Evolutionary conservation across 2,329 filamentous ascomycete genomes (phyloP).

Genomic region (Cytospora paraplurivora): DNA sequence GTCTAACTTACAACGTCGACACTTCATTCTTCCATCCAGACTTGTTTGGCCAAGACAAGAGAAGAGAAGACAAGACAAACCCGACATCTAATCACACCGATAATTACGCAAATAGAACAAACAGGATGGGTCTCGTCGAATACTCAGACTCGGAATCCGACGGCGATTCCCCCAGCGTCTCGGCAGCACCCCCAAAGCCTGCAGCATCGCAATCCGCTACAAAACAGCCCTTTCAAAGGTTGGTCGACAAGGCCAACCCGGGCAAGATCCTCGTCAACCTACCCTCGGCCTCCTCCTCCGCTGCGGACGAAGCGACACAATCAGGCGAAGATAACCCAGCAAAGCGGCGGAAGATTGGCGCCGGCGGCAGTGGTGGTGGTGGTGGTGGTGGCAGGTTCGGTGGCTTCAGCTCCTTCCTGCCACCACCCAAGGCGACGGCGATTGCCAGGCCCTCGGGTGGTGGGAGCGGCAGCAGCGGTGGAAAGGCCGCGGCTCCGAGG

Average conservation of each 20-base stretch:
- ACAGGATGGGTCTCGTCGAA: slow-evolving; percentile 74
- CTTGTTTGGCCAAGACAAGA: background rate
- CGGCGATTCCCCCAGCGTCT: slow-evolving; percentile 41
- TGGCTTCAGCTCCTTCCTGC: slow-evolving; percentile 84
- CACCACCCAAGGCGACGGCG: slow-evolving; percentile 71
- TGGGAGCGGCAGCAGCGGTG: slow-evolving; percentile 31
- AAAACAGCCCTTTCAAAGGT: slow-evolving; percentile 72
- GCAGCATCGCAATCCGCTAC: slow-evolving; percentile 34
- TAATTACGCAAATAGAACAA: background rate
- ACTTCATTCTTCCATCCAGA: background rate
- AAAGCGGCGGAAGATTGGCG: slow-evolving; percentile 65
- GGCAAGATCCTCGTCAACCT: slow-evolving; percentile 84
- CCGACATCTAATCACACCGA: background rate
- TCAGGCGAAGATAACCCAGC: slow-evolving; percentile 61
- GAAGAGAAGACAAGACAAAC: background rate
- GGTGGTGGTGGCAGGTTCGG: slow-evolving; percentile 64
- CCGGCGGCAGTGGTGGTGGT: background rate
- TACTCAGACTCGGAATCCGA: slow-evolving; percentile 83
- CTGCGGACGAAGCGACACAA: slow-evolving; percentile 40
- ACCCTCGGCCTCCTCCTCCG: slow-evolving; percentile 53
- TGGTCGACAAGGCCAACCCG: slow-evolving; percentile 78
- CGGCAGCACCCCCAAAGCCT: slow-evolving; percentile 22
- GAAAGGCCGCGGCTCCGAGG: slow-evolving; percentile 44
- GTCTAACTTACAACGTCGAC: background rate
- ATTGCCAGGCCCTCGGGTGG: slow-evolving; percentile 32